Base-by-base conservation (phyloP, 257 asterid genomes). In the Penstemon newberryi region DNA sequence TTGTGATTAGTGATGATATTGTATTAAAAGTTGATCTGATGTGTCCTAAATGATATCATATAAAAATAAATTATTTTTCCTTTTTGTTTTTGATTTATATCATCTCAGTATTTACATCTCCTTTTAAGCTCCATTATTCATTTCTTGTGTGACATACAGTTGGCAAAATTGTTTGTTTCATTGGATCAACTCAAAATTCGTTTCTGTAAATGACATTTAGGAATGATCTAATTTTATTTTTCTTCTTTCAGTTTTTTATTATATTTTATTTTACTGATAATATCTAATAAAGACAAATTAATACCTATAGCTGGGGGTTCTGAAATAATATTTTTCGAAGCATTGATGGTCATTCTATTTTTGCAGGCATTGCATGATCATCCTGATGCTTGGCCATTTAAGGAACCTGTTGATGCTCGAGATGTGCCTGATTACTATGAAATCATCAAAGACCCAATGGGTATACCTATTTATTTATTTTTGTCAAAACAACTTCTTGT, bases 371-470 rank as follows among this genome's bases (percentile, higher is more conserved):
- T 88, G 97, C 81, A 70, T 54, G 99, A 93, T 62, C 99, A 93
- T 82, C 94, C 97, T n/a, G 99, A 93, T 88, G 77, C 97, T 69
- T 93, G 99, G 97, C 99, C 99, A 39, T 93, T 93, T 82, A 93
- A 82, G 78, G 99, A 93, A 52, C 96, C 99, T 15, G 99, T 93
- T 69, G 99, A 93, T 90, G 88, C 87, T 60, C 90, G 96, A 19
- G 99, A 93, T 55, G 99, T 93, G 64, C 99, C 99, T 45, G 99
- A 93, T 79, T 93, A 93, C 76, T 90, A 93, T 43, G 96, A 90
- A 19, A 87, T 93, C 81, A 90, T 93, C 65, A 90, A 93, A 75
- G 99, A 93, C 80, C 96, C 97, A 45, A 90, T 93, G 83, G 97
- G 97, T 88, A 86, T 46, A 73, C 33, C 2, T 25, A 25, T 25